Conservation (phyloP, 169 alveolate genomes). For the Plasmodium reichenowi region DNA sequence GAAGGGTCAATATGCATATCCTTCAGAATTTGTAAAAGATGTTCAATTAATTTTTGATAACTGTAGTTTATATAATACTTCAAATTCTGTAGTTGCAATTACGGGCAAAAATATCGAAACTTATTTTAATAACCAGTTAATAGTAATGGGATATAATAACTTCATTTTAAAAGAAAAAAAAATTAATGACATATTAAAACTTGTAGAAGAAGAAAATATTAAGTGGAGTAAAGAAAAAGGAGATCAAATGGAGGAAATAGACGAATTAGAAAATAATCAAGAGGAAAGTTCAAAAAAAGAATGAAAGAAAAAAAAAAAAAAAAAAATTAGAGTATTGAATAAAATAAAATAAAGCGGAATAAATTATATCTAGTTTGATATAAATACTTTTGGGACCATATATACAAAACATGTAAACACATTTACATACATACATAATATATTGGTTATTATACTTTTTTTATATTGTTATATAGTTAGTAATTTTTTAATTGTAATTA, state of each 20-base stretch:
- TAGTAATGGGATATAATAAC: constrained; percentile 79
- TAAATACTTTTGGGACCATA: too few species aligned
- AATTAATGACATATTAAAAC: constrained; percentile 79
- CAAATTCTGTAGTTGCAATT: constrained; percentile 89
- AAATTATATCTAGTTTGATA: neutral
- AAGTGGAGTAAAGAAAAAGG: constrained; percentile 45
- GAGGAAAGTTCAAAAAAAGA: neutral
- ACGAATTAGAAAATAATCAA: neutral
- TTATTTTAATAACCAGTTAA: constrained; percentile 85
- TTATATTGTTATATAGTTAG: neutral
- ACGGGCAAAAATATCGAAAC: constrained; percentile 89
- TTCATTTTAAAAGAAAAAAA: constrained; percentile 78
- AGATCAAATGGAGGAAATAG: neutral
- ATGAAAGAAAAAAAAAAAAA: neutral
- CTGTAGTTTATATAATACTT: constrained; percentile 89
- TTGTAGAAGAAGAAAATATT: constrained; percentile 76
- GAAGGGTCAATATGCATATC: constrained; percentile 85
- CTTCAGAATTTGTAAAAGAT: constrained; percentile 88
- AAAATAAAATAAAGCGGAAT: neutral
- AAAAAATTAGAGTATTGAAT: neutral
- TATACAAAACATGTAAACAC: too few species aligned
- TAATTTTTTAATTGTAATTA: neutral
- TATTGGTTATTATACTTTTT: neutral
- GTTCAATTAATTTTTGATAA: constrained; percentile 89
- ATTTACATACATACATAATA: too few species aligned